These are phyloP conservation scores for Geosmithia morbida DNA, from an alignment of 2,329 filamentous ascomycete species.

Conservation along the genomic window DNA sequence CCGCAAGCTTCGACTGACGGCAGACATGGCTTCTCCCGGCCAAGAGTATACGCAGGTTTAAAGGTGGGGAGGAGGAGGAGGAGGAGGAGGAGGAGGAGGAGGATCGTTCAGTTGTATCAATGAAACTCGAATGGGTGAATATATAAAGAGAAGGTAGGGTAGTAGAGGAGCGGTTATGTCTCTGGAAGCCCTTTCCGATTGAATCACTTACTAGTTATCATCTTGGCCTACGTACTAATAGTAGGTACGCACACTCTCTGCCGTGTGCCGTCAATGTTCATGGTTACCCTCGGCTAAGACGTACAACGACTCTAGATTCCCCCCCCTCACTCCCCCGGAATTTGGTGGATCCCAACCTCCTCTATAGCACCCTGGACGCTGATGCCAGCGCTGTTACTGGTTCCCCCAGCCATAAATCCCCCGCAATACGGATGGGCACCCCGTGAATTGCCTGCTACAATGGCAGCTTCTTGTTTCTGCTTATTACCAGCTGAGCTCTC, in stretches of 20 bases:
- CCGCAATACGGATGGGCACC: too few relatives aligned
- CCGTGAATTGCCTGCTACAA: too few relatives aligned
- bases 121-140: not conserved
- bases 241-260: too few relatives aligned
- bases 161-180: too few relatives aligned
- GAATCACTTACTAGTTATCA: not conserved
- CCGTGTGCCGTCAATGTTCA: too few relatives aligned
- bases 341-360: not conserved
- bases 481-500: too few relatives aligned
- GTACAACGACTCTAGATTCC: not conserved
- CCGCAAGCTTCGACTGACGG: slow-evolving; percentile 37
- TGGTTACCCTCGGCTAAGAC: not conserved
- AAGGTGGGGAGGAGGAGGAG: not conserved
- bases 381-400: too few relatives aligned
- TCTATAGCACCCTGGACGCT: not conserved
- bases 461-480: too few relatives aligned
- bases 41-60: not conserved
- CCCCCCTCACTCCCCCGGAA: not conserved
- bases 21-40: slow-evolving; percentile 28
- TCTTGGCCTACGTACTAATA: not conserved
- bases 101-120: not conserved
- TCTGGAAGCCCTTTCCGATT: too few relatives aligned
- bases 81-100: slow-evolving; percentile 5
- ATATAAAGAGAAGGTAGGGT: too few relatives aligned
- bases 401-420: too few relatives aligned